Percentiles rank a stretch among this genome's conserved stretches.
Evolutionary conservation across 768 basidiomycete genomes (phyloP).

Genomic region (Boletus huronensis): DNA sequence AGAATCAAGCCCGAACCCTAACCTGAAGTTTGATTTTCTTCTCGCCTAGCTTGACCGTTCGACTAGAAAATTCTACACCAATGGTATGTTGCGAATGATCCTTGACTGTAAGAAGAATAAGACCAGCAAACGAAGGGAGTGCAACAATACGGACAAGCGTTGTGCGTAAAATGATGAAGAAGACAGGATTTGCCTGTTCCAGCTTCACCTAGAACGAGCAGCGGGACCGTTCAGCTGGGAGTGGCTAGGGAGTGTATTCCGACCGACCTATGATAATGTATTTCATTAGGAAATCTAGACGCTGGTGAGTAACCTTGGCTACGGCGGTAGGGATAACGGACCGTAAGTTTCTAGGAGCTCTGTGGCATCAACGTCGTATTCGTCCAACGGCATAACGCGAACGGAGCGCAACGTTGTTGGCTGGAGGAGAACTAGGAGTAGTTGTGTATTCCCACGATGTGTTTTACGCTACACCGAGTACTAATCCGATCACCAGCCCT

Average conservation of each 20-base stretch:
- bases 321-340: constrained; percentile 30
- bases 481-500: constrained; percentile 73
- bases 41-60: constrained; percentile 90
- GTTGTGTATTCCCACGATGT: constrained; percentile 23
- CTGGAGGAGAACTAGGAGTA: background rate
- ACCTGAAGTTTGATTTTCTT: constrained; percentile 96
- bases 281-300: constrained; percentile 94
- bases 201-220: constrained; percentile 68
- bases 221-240: constrained; percentile 5
- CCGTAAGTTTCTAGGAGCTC: constrained; percentile 95
- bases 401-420: constrained; percentile 3
- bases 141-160: constrained; percentile 68
- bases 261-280: constrained; percentile 89
- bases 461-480: background rate
- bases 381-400: constrained; percentile 53
- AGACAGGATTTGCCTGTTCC: constrained; percentile 97
- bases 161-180: constrained; percentile 94
- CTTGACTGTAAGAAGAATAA: constrained; percentile 63
- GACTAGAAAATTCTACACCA: constrained; percentile 95
- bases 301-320: constrained; percentile 12
- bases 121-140: constrained; percentile 1
- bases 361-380: constrained; percentile 79
- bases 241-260: constrained; percentile 1
- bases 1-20: constrained; percentile 19
- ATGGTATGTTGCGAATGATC: constrained; percentile 97